Evolutionary conservation across 441 rosid genomes (phyloP).

Genomic region (Pelargonium myrrhifolium): DNA sequence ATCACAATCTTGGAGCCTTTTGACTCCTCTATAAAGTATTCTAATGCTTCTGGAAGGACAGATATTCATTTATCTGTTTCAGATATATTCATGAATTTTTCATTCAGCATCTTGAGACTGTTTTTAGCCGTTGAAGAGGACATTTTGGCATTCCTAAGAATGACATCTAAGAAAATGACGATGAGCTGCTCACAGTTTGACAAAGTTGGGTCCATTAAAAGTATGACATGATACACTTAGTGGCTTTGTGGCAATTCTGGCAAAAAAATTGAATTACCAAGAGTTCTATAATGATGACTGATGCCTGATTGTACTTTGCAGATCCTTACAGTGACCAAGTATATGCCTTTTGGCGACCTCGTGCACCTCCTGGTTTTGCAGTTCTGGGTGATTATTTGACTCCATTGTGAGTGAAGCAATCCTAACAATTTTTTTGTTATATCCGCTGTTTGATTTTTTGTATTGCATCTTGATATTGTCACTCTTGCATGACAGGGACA

Average conservation of each 20-base stretch:
- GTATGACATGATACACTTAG: conserved; percentile 34
- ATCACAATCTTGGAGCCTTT: conserved; percentile 93
- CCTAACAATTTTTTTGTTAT: conserved; percentile 13
- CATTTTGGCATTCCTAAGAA: conserved; percentile 81
- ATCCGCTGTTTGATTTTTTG: conserved; percentile 11
- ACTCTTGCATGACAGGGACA: conserved; percentile 62
- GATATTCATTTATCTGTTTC: conserved; percentile 64
- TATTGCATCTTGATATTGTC: conserved; percentile 14
- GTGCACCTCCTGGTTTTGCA: conserved; percentile 93
- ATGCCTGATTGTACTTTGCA: conserved; percentile 29
- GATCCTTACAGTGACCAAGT: conserved; percentile 56
- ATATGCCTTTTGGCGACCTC: conserved; percentile 87
- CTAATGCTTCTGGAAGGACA: conserved; percentile 89
- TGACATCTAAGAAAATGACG: conserved; percentile 79
- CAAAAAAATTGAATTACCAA: conserved; percentile 1
- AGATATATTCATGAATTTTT: conserved; percentile 87
- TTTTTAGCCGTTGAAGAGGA: conserved; percentile 95
- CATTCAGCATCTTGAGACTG: conserved; percentile 86
- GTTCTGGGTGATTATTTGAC: conserved; percentile 91
- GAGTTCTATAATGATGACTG: conserved; percentile 22
- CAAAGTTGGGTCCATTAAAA: conserved; percentile 72
- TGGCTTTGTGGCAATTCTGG: not conserved
- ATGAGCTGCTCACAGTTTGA: conserved; percentile 81
- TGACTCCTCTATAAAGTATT: conserved; percentile 64
- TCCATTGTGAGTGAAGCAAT: conserved; percentile 57